These are phyloP conservation scores for Dictyostelium firmibasis DNA, from an alignment of 78 protist genomes.

Conservation along the genomic window DNA sequence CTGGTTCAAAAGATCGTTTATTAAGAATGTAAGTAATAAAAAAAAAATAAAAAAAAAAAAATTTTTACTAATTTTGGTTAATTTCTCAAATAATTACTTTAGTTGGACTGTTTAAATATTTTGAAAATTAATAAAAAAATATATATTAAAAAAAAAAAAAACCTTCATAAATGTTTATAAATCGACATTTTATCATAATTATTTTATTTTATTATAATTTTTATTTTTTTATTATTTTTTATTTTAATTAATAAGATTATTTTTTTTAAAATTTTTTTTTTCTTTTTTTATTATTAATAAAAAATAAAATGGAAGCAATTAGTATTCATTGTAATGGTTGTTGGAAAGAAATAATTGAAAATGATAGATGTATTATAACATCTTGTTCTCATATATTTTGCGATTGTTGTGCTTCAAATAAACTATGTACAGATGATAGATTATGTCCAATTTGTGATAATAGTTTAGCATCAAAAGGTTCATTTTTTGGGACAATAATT, in stretches of 20 bases:
- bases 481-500: constrained; percentile 25
- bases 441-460: constrained; percentile 53
- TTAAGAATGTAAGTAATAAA: constrained; percentile 83
- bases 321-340: constrained; percentile 49
- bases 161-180: not conserved
- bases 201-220: not conserved
- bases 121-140: not conserved
- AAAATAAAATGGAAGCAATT: not conserved
- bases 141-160: not conserved
- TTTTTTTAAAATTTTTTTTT: no score
- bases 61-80: not conserved
- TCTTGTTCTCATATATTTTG: constrained; percentile 47
- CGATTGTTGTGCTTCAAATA: constrained; percentile 20
- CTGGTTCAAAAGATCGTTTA: constrained; percentile 95
- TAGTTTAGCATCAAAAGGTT: constrained; percentile 1
- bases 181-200: no score
- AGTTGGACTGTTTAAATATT: constrained; percentile 1
- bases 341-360: constrained; percentile 39
- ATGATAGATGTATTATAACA: constrained; percentile 44
- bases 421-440: constrained; percentile 7
- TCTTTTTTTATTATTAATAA: not conserved
- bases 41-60: not conserved
- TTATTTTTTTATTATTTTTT: not conserved
- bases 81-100: not conserved
- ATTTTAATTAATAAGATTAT: no score